Conservation (phyloP, 2,329 filamentous ascomycete species). For the Verticillium klebahnii region DNA sequence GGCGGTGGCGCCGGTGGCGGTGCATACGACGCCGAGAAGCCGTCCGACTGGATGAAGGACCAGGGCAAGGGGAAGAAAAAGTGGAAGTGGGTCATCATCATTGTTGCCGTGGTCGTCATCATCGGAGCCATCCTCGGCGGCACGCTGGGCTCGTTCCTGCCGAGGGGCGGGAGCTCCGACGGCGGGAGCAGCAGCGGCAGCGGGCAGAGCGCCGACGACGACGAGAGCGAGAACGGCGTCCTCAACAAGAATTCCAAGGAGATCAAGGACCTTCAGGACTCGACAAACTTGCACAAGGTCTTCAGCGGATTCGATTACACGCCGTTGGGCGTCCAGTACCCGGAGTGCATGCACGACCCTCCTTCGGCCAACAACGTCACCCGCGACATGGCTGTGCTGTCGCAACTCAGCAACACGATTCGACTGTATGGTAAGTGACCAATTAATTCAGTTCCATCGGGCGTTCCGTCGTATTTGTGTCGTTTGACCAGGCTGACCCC, state of each 20-base stretch:
- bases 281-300: slow-evolving; percentile 79
- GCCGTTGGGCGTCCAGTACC: slow-evolving; percentile 85
- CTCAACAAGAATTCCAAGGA: slow-evolving; percentile 69
- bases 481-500: background rate
- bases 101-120: slow-evolving; percentile 60
- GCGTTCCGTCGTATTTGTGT: background rate
- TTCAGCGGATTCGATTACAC: slow-evolving; percentile 97
- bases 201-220: slow-evolving; percentile 51
- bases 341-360: slow-evolving; percentile 69
- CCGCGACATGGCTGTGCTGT: slow-evolving; percentile 82
- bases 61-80: slow-evolving; percentile 59
- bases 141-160: slow-evolving; percentile 67
- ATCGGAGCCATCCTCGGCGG: slow-evolving; percentile 69
- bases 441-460: background rate
- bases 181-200: slow-evolving; percentile 20
- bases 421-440: slow-evolving; percentile 66
- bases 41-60: slow-evolving; percentile 55
- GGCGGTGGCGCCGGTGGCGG: slow-evolving; percentile 25
- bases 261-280: slow-evolving; percentile 78
- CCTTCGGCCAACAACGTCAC: slow-evolving; percentile 94
- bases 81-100: slow-evolving; percentile 65
- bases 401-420: slow-evolving; percentile 82
- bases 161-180: slow-evolving; percentile 33
- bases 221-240: slow-evolving; percentile 61
- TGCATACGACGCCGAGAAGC: slow-evolving; percentile 51